A percentile compares a stretch with the other conserved stretches of the same genome.
phyloP scores from a whole-genome alignment of 305 asterid genomes.

The Stenogyne calaminthoides region DNA sequence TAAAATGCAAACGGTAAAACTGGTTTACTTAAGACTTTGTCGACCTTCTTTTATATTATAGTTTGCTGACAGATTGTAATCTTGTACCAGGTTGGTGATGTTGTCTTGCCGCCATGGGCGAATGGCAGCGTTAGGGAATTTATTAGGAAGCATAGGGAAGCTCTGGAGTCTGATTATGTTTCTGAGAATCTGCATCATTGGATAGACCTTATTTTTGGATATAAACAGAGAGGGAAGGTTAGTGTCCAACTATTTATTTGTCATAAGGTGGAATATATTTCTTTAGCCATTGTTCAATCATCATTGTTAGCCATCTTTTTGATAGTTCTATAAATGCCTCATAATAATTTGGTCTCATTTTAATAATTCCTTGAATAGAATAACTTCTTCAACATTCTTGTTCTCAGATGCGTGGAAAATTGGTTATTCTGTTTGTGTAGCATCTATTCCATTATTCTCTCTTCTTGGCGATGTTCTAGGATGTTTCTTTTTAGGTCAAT shows the following conservation, averaged over 20 bases:
- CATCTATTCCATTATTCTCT: constrained; percentile 13
- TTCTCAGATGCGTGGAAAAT: neutral
- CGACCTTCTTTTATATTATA: neutral
- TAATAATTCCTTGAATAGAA: constrained; percentile 9
- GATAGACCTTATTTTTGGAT: constrained; percentile 99
- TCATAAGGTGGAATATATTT: neutral
- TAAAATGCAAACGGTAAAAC: too few relatives aligned
- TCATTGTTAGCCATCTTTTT: neutral
- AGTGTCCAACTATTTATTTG: constrained; percentile 30
- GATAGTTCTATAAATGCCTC: neutral
- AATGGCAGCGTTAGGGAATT: constrained; percentile 93
- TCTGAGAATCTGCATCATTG: constrained; percentile 97
- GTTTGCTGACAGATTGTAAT: constrained; percentile 31
- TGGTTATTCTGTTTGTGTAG: neutral
- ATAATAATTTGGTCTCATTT: neutral
- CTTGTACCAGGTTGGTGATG: constrained; percentile 83
- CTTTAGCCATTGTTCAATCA: constrained; percentile 14
- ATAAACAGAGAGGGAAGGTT: constrained; percentile 97
- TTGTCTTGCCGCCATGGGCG: constrained; percentile 96
- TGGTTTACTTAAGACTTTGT: too few relatives aligned
- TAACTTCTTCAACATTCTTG: neutral
- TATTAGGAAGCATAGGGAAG: constrained; percentile 92
- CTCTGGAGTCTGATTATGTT: constrained; percentile 94
- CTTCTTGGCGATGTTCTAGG: constrained; percentile 9
- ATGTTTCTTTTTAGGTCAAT: neutral